Percentiles rank a stretch among this genome's conserved stretches.
Conservation (phyloP, 2,329 filamentous ascomycete species). For the Trichoderma atroviride region DNA sequence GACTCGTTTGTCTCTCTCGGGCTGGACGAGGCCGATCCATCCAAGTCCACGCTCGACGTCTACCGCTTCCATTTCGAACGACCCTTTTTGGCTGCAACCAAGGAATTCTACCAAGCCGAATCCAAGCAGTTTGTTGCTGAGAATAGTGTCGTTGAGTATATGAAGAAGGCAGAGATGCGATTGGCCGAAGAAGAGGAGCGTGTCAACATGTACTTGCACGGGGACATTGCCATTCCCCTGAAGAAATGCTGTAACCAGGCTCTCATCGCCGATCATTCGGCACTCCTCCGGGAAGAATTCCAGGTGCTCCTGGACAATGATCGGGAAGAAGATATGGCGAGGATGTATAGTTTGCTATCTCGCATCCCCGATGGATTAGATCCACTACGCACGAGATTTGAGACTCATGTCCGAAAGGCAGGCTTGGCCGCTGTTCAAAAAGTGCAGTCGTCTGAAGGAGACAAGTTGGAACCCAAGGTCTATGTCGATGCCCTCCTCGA, state of each 20-base stretch:
- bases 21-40: constrained; percentile 87
- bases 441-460: constrained; percentile 80
- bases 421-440: constrained; percentile 88
- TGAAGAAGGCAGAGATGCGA: constrained; percentile 96
- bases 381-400: constrained; percentile 82
- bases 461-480: constrained; percentile 91
- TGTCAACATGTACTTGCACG: constrained; percentile 86
- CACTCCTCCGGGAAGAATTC: constrained; percentile 90
- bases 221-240: constrained; percentile 81
- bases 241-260: constrained; percentile 88
- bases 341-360: constrained; percentile 92
- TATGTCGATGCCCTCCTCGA: constrained; percentile 95
- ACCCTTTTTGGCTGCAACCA: constrained; percentile 86
- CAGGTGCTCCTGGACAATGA: constrained; percentile 92
- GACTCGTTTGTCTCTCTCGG: constrained; percentile 96
- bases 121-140: constrained; percentile 93
- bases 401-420: constrained; percentile 88
- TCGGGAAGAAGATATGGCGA: constrained; percentile 89
- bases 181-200: constrained; percentile 93
- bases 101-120: constrained; percentile 84
- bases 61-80: constrained; percentile 91
- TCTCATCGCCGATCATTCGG: constrained; percentile 85
- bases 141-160: constrained; percentile 97
- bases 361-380: constrained; percentile 91
- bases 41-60: constrained; percentile 92